Conservation (phyloP, 2,329 filamentous ascomycete genomes). For the Fusarium napiforme region DNA sequence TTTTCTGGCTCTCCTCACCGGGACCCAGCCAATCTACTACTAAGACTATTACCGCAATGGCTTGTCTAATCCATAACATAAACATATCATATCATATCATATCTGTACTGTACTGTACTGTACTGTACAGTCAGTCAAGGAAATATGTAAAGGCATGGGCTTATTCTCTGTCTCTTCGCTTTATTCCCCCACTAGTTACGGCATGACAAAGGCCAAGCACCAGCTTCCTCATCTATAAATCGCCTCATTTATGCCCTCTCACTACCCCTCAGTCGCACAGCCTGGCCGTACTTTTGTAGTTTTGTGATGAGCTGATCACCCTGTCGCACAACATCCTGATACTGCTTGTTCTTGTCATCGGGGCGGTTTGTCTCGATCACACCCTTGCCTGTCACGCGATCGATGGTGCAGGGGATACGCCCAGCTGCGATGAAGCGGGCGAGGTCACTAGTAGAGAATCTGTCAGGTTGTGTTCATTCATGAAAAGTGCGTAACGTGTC, state of each 20-base stretch:
- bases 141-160: slow-evolving; percentile 35
- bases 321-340: slow-evolving; percentile 96
- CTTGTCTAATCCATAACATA: slow-evolving; percentile 44
- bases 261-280: slow-evolving; percentile 91
- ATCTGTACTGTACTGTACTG: slow-evolving; percentile 17
- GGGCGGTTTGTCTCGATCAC: slow-evolving; percentile 98
- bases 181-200: slow-evolving; percentile 9
- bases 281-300: slow-evolving; percentile 98
- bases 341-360: slow-evolving; percentile 99
- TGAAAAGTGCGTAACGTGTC: background rate
- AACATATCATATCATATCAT: slow-evolving; percentile 31
- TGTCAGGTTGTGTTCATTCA: background rate
- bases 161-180: slow-evolving; percentile 10
- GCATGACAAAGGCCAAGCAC: slow-evolving; percentile 24
- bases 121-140: slow-evolving; percentile 38
- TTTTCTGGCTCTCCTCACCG: slow-evolving; percentile 31
- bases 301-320: slow-evolving; percentile 98
- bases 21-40: slow-evolving; percentile 38
- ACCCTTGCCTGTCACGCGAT: slow-evolving; percentile 94
- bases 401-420: slow-evolving; percentile 95
- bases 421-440: slow-evolving; percentile 97
- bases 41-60: slow-evolving; percentile 29
- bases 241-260: slow-evolving; percentile 73
- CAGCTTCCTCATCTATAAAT: background rate
- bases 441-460: slow-evolving; percentile 73